Conservation (phyloP, 2,329 filamentous ascomycete species). For the Pyrenophora seminiperda region DNA sequence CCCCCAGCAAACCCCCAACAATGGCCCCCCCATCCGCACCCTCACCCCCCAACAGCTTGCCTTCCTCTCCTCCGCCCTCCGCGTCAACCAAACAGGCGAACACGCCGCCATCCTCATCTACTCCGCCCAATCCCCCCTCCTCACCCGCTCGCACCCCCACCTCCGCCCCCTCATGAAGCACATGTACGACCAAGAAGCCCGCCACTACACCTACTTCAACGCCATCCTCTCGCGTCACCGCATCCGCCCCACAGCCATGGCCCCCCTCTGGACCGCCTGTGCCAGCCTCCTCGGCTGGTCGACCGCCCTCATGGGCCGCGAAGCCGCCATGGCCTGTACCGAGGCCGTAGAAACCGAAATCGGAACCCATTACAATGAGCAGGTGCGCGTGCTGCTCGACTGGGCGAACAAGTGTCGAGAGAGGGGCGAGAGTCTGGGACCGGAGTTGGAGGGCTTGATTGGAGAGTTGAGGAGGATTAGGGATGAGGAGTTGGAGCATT, state of each 20-base stretch:
- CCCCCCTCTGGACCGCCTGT: conserved; percentile 83
- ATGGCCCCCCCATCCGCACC: conserved; percentile 28
- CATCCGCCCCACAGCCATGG: conserved; percentile 89
- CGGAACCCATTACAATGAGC: conserved; percentile 91
- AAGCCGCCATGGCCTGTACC: conserved; percentile 98
- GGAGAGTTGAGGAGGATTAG: conserved; percentile 78
- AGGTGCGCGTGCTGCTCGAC: conserved; percentile 79
- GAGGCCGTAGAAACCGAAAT: conserved; percentile 99
- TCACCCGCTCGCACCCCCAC: conserved; percentile 80
- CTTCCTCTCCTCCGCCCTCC: conserved; percentile 61
- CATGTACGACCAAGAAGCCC: conserved; percentile 97
- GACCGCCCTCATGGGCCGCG: conserved; percentile 84
- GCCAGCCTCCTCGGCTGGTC: conserved; percentile 85
- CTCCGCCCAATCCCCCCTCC: conserved; percentile 80
- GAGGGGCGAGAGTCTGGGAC: conserved; percentile 78
- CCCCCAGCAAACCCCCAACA: conserved; percentile 13
- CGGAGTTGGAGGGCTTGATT: conserved; percentile 75
- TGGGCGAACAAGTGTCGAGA: conserved; percentile 79
- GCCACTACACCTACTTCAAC: conserved; percentile 87
- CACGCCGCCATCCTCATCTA: conserved; percentile 97
- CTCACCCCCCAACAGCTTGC: conserved; percentile 40
- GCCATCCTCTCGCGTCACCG: conserved; percentile 80
- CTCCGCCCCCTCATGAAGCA: conserved; percentile 90
- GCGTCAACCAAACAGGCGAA: conserved; percentile 97
- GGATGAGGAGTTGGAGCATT: conserved; percentile 95